Conservation (phyloP, 352 stramenopile species). For the Phytophthora ohioensis region DNA sequence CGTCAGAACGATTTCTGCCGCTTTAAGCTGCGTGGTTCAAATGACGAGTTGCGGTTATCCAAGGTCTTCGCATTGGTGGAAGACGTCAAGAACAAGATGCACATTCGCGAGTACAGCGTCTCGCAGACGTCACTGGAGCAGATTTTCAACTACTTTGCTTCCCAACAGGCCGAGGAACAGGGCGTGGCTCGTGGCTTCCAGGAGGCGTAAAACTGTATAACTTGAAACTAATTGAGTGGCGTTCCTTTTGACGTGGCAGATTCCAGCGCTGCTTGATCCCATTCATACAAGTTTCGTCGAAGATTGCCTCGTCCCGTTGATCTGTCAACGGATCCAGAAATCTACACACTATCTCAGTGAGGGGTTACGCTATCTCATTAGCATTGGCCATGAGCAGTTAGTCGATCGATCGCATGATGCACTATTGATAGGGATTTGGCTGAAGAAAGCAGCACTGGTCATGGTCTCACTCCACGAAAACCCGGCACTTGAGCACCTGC, state of each 20-base stretch:
- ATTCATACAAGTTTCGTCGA: conserved; percentile 19
- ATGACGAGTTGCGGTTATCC: conserved; percentile 54
- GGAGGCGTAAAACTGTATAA: conserved; percentile 9
- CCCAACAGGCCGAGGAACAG: conserved; percentile 65
- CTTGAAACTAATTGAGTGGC: too few species aligned
- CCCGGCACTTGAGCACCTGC: conserved; percentile 25
- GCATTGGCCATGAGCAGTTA: conserved; percentile 10
- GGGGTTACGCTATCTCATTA: conserved; percentile 14
- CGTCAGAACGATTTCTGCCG: conserved; percentile 72
- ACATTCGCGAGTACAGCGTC: conserved; percentile 90
- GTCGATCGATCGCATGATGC: conserved; percentile 18
- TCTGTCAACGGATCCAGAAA: background rate
- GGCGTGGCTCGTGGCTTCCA: conserved; percentile 50
- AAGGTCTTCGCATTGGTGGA: conserved; percentile 86
- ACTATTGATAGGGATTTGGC: conserved; percentile 29
- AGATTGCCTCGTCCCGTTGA: conserved; percentile 3
- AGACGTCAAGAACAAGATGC: conserved; percentile 52
- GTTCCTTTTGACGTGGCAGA: conserved; percentile 13
- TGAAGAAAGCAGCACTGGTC: background rate
- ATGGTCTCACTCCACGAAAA: conserved; percentile 25
- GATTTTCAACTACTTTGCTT: conserved; percentile 92
- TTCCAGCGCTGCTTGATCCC: conserved; percentile 18
- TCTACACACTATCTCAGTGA: conserved; percentile 17
- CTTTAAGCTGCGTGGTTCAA: conserved; percentile 72
- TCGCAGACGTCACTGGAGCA: conserved; percentile 91